Percentiles rank a stretch among this genome's conserved stretches.
These are phyloP conservation scores for Ustilago nuda DNA, from an alignment of 1,284 basidiomycete genomes.

Conservation along the genomic window DNA sequence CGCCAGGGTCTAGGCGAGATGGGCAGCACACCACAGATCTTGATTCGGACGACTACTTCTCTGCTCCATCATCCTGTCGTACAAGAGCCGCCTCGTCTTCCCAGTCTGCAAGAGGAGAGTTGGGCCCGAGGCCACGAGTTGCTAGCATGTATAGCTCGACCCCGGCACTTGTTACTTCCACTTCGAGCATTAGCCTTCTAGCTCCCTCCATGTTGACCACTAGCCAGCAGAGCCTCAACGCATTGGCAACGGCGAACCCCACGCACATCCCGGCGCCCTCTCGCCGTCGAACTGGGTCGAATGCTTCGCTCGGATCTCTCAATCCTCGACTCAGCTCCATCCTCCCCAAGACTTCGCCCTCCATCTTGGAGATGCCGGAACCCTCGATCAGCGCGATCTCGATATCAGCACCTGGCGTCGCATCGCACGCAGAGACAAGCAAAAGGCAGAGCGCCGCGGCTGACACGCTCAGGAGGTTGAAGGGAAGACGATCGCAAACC, in stretches of 20 bases:
- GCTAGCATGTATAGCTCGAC: slow-evolving; percentile 30
- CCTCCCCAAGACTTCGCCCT: slow-evolving; percentile 30
- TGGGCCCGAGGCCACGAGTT: slow-evolving; percentile 16
- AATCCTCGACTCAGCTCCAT: slow-evolving; percentile 18
- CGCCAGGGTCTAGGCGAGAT: slow-evolving; percentile 6
- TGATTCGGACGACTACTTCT: slow-evolving; percentile 9
- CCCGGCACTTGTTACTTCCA: slow-evolving; percentile 15
- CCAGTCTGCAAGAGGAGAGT: background rate
- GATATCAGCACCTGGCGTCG: background rate
- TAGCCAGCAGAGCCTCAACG: slow-evolving; percentile 24
- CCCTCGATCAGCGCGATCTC: background rate
- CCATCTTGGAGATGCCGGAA: slow-evolving; percentile 29
- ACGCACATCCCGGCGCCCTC: background rate
- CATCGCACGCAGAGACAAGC: background rate
- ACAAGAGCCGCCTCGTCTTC: slow-evolving; percentile 10
- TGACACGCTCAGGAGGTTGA: slow-evolving; percentile 31
- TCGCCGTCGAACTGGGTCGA: slow-evolving; percentile 28
- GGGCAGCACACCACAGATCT: background rate
- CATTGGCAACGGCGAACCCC: slow-evolving; percentile 5
- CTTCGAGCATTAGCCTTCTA: slow-evolving; percentile 10
- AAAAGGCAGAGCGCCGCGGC: slow-evolving; percentile 11
- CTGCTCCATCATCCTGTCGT: slow-evolving; percentile 2
- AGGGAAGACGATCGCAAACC: slow-evolving; percentile 25
- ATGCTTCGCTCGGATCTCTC: slow-evolving; percentile 26
- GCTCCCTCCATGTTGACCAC: slow-evolving; percentile 17